phyloP scores from a whole-genome alignment of 805 yeast genomes.

The Cephaloascus fragrans region DNA sequence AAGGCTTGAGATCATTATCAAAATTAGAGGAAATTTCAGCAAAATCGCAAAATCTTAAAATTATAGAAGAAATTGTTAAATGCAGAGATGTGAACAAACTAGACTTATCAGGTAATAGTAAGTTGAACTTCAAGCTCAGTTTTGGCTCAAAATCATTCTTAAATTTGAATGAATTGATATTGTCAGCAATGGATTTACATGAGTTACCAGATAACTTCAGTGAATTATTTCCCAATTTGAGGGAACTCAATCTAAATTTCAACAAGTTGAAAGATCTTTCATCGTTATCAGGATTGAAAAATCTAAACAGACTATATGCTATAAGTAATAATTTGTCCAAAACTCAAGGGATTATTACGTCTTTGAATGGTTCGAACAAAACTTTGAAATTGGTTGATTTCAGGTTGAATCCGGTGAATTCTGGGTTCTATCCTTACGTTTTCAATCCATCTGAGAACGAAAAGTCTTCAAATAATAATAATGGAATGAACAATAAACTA shows the following conservation, averaged over 20 bases:
- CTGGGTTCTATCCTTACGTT: constrained; percentile 41
- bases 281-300: constrained; percentile 19
- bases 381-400: constrained; percentile 31
- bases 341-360: constrained; percentile 20
- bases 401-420: constrained; percentile 38
- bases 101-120: constrained; percentile 27
- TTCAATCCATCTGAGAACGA: constrained; percentile 32
- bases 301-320: constrained; percentile 27
- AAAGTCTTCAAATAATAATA: constrained; percentile 1
- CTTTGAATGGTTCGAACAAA: constrained; percentile 18
- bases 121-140: constrained; percentile 6
- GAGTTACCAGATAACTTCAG: constrained; percentile 26
- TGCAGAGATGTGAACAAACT: constrained; percentile 18
- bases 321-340: constrained; percentile 35
- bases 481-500: not conserved
- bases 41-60: constrained; percentile 20
- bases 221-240: constrained; percentile 32
- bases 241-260: constrained; percentile 40
- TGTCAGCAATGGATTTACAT: constrained; percentile 38
- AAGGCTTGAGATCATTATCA: constrained; percentile 16
- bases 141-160: constrained; percentile 11
- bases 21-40: constrained; percentile 32
- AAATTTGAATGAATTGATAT: constrained; percentile 26
- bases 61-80: constrained; percentile 12
- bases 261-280: constrained; percentile 28